Base-by-base conservation (phyloP, 192 early-diverging fungal genomes). In the Dissophora ornata region DNA sequence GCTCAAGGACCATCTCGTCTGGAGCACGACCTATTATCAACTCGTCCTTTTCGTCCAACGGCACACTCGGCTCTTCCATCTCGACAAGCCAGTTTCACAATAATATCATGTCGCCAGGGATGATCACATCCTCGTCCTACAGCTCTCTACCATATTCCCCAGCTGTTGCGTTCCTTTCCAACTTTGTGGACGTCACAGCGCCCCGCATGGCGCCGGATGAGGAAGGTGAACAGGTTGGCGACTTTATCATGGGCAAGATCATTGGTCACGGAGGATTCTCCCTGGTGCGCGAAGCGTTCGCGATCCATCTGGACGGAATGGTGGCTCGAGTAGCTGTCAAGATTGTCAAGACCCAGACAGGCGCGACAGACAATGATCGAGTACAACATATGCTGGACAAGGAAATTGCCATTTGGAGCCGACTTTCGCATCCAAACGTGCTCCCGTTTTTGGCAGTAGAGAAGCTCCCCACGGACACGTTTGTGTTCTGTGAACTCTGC, bases 261-360 rank as follows among this genome's bases (percentile, higher is more conserved):
- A 86, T 95, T 66, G 94, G 92, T 11, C 79, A 82, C 36, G 94
- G 94, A 26, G 89, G 91, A 24, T 95, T 93, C 59, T 91, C 91
- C 10, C 68, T 84, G 25, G 94, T 95, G 11, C 87, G 89, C 51
- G 87, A 92, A 64, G 94, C 86, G n/a, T 83, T 71, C 57, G 75
- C 79, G 45, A 50, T 77, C 75, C 44, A 82, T 85, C 9, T 80
- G 79, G 28, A 69, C 70, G 21, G 74, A 62, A 10, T 67, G 82
- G 53, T 82, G 67, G 42, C 63, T 5, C 58, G 41, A 34, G 86
- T 90, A 1, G 93, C 92, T 4, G 71, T 92, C 69, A 95, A 95
- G 80, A 82, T 93, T 38, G 84, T 92, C 59, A 84, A 75, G 51
- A 88, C 89, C 12, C 63, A 77, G 32, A 49, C 51, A 9, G 75